These are phyloP conservation scores for Rhodamnia rubescens DNA, from an alignment of 345 rosid species.

Conservation along the genomic window DNA sequence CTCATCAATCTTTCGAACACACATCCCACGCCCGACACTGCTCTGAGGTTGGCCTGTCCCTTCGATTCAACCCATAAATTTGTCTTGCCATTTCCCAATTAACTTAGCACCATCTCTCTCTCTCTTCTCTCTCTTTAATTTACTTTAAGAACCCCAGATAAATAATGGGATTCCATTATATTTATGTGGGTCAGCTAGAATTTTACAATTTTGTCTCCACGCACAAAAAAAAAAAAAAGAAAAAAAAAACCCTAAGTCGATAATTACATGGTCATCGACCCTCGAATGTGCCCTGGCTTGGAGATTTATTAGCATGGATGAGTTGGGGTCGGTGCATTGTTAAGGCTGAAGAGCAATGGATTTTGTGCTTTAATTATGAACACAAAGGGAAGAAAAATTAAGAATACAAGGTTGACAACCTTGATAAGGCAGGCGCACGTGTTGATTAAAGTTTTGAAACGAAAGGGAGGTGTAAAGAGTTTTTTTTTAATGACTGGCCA, in stretches of 20 bases:
- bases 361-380: not conserved
- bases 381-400: not conserved
- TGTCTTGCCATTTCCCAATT: conserved; percentile 13
- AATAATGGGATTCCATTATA: not conserved
- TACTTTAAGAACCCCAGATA: not conserved
- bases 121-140: not conserved
- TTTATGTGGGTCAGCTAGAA: not conserved
- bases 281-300: not conserved
- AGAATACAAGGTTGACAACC: not conserved
- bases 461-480: not conserved
- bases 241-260: not conserved
- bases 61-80: conserved; percentile 26
- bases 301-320: not conserved
- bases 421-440: not conserved
- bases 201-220: not conserved
- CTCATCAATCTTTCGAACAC: not conserved
- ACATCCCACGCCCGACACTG: conserved; percentile 31
- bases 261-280: not conserved
- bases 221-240: not conserved
- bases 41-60: conserved; percentile 4
- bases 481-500: not conserved
- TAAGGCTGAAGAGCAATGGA: not conserved
- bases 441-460: not conserved
- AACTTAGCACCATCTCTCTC: not conserved
- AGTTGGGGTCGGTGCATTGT: not conserved